Evolutionary conservation across 306 rosid species (phyloP).

Genomic region (Cotoneaster glaucophyllus): DNA sequence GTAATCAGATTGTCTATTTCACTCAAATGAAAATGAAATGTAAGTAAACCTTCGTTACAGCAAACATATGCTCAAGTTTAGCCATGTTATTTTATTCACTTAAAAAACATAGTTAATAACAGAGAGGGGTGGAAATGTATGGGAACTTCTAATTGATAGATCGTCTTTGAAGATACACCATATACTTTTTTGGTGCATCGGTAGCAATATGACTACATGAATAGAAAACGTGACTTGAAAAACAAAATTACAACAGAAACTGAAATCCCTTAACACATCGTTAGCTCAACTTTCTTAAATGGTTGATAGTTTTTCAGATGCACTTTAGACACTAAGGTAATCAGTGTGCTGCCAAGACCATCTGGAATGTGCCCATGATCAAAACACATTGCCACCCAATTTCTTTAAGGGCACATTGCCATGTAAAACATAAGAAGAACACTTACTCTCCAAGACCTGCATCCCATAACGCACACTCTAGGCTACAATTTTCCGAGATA

Average conservation of each 20-base stretch:
- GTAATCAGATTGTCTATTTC: slow-evolving; percentile 12
- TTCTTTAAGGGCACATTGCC: background rate
- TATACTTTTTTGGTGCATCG: background rate
- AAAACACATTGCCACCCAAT: background rate
- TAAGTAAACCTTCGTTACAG: background rate
- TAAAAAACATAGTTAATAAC: background rate
- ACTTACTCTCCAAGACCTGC: background rate
- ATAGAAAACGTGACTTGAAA: background rate
- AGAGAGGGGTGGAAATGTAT: background rate
- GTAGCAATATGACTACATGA: background rate
- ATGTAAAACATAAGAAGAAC: background rate
- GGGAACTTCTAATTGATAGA: background rate
- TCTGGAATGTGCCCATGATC: background rate
- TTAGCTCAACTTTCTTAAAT: too few relatives aligned
- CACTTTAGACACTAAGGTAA: background rate
- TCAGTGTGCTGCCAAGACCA: background rate
- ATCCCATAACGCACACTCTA: background rate
- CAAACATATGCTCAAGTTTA: background rate
- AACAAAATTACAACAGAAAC: background rate
- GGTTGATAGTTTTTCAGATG: background rate
- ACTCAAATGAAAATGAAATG: background rate
- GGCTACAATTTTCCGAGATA: background rate
- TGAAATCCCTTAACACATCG: background rate
- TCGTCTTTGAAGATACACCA: background rate
- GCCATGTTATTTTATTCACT: background rate